Conservation (phyloP, 2,329 filamentous ascomycete species). For the Epichloe uncinata region DNA sequence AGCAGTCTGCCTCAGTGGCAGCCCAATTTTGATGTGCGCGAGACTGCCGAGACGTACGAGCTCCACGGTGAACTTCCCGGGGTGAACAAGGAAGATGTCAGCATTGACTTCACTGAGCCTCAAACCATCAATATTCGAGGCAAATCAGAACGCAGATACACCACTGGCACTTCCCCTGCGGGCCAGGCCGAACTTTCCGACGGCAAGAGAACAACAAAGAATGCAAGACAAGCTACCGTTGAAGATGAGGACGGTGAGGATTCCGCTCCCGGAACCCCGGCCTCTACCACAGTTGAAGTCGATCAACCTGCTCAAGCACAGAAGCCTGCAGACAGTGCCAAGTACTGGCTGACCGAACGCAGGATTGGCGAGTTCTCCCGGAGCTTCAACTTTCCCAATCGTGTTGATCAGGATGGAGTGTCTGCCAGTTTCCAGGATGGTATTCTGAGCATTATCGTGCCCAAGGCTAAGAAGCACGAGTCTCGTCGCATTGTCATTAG, state of each 20-base stretch:
- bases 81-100: slow-evolving; percentile 57
- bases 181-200: slow-evolving; percentile 36
- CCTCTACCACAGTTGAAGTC: slow-evolving; percentile 9
- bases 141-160: slow-evolving; percentile 50
- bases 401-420: slow-evolving; percentile 49
- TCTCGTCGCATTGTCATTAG: slow-evolving; percentile 40
- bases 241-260: slow-evolving; percentile 41
- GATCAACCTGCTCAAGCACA: slow-evolving; percentile 13
- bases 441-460: slow-evolving; percentile 48
- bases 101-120: slow-evolving; percentile 66
- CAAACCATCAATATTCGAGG: slow-evolving; percentile 62
- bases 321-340: slow-evolving; percentile 29
- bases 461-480: slow-evolving; percentile 51
- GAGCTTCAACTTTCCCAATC: slow-evolving; percentile 52
- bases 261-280: slow-evolving; percentile 3
- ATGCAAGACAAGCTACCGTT: slow-evolving; percentile 46
- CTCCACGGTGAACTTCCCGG: slow-evolving; percentile 72
- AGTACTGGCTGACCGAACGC: slow-evolving; percentile 61
- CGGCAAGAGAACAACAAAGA: slow-evolving; percentile 22
- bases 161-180: slow-evolving; percentile 36
- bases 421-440: slow-evolving; percentile 51
- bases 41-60: slow-evolving; percentile 55
- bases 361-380: slow-evolving; percentile 54
- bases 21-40: slow-evolving; percentile 67
- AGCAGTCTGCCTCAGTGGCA: slow-evolving; percentile 43